Evolutionary conservation across 306 rosid genomes (phyloP), one percentile per base, ranked within the genome.

Genomic region (Glycyrrhiza uralensis): DNA sequence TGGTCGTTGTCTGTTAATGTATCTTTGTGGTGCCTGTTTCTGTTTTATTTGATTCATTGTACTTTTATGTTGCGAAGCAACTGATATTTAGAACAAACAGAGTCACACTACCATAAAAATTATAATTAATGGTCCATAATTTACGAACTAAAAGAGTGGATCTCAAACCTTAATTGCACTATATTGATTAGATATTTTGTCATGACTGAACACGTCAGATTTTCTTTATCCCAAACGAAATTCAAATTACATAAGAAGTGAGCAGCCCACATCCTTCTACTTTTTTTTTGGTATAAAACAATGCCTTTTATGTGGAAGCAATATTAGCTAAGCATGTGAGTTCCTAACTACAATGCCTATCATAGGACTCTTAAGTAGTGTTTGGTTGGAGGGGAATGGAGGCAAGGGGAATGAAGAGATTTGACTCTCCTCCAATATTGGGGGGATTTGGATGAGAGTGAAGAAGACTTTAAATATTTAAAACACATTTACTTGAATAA

Each of bases 141-240:
- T 51, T 75, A 13, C 7, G 4, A 66, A 42, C 32, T 62, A n/a
- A 45, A 29, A 7, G n/a, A 35, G 11, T 71, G 46, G 72, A 26
- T 8, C 74, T 28, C 18, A 38, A 71, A 54, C 68, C 30, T 60
- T 74, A 58, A 62, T 23, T 49, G 32, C 42, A 11, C 2, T 12
- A 12, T 5, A 3, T 52, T 55, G 38, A 66, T 57, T 41, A 23
- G 80, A 76, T 65, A 58, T 45, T 57, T 50, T 35, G 36, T 13
- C 3, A 17, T 10, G 70, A n/a, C n/a, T n/a, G 14, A 17, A 42
- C 63, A 47, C 68, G 59, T 33, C 35, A 55, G 35, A 57, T 33
- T 15, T 70, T 54, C 36, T 4, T 23, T 63, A 32, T 20, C 14
- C 18, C 8, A 22, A 13, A 22, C 23, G 9, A 66, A 68, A 33